phyloP scores from a whole-genome alignment of 176 grass and related monocot species.

The Triticum turgidum region DNA sequence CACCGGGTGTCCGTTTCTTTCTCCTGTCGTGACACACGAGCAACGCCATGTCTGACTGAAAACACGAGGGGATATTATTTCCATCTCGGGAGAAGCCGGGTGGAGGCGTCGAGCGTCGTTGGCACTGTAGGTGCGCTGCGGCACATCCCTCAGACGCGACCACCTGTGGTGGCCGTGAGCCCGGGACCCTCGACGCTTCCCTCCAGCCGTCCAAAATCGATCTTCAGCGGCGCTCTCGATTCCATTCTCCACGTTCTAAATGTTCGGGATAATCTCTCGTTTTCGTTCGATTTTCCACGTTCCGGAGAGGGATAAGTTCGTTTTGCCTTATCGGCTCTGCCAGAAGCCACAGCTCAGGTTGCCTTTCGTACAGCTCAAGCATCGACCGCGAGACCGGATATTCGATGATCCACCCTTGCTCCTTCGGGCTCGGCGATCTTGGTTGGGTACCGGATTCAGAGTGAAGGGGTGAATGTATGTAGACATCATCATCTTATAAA shows the following conservation, averaged over 20 bases:
- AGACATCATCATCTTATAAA: neutral
- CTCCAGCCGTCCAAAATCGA: conserved; percentile 22
- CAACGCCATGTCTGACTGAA: neutral
- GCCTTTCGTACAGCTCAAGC: neutral
- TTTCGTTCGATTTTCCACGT: neutral
- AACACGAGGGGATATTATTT: neutral
- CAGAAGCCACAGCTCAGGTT: neutral
- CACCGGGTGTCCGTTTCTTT: neutral
- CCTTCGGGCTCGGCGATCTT: too few relatives aligned
- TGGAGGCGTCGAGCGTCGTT: neutral
- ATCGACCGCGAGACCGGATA: neutral
- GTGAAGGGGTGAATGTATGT: neutral
- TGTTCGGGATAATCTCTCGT: neutral
- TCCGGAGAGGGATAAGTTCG: neutral
- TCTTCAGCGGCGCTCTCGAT: neutral
- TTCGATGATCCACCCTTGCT: neutral
- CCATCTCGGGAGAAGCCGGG: neutral
- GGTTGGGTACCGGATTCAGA: neutral
- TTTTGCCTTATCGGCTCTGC: neutral
- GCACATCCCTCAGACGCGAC: neutral
- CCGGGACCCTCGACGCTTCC: neutral
- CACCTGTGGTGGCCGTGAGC: neutral
- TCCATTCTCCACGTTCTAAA: conserved; percentile 35
- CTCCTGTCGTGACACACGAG: neutral
- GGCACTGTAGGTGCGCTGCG: neutral